These are phyloP conservation scores for Exobasidium rhododendri DNA, from an alignment of 1,284 basidiomycete species.

Conservation along the genomic window DNA sequence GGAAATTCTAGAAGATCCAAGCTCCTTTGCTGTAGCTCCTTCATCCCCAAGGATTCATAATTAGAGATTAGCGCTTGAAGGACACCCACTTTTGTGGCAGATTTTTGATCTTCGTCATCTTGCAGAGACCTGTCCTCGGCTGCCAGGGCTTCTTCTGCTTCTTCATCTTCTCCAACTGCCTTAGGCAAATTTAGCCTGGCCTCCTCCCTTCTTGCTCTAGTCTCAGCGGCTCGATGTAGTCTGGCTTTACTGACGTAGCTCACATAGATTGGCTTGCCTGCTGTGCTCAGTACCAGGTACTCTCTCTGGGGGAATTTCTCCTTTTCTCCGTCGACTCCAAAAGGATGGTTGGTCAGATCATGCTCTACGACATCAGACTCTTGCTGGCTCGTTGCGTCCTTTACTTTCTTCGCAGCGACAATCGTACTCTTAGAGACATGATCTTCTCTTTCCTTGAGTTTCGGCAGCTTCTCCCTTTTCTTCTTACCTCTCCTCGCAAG, in stretches of 20 bases:
- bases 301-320: constrained; percentile 27
- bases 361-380: not conserved
- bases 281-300: constrained; percentile 42
- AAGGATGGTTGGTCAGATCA: not conserved
- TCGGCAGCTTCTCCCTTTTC: not conserved
- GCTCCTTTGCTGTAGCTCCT: constrained; percentile 32
- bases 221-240: not conserved
- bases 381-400: not conserved
- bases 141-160: not conserved
- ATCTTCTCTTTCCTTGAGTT: not conserved
- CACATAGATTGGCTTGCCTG: constrained; percentile 46
- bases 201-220: constrained; percentile 4
- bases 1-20: constrained; percentile 17
- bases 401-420: not conserved
- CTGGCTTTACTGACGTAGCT: constrained; percentile 22
- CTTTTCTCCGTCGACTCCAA: not conserved
- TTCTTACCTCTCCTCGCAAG: not conserved
- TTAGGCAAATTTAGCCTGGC: not conserved
- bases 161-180: not conserved
- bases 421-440: not conserved
- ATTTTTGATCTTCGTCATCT: constrained; percentile 58
- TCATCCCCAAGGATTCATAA: constrained; percentile 52
- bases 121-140: not conserved
- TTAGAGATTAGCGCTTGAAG: constrained; percentile 88
- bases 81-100: constrained; percentile 80